Conservation (phyloP, 2,329 filamentous ascomycete genomes). For the Pezicula carpinea region DNA sequence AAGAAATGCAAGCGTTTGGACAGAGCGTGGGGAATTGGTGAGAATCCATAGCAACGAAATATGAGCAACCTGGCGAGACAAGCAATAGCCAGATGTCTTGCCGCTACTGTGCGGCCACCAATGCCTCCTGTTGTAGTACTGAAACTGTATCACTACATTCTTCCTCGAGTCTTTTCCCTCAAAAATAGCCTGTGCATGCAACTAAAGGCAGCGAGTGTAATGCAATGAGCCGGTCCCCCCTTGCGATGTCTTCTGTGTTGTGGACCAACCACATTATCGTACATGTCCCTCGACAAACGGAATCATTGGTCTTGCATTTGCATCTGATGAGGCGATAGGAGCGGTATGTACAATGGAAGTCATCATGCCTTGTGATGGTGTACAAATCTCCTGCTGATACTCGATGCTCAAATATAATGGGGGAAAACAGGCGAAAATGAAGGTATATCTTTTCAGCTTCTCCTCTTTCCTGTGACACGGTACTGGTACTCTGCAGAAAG, state of each 20-base stretch:
- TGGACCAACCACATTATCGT: slow-evolving; percentile 26
- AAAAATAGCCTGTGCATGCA: slow-evolving; percentile 14
- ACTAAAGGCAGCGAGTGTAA: slow-evolving; percentile 14
- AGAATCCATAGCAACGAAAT: neutral
- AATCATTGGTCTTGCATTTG: slow-evolving; percentile 10
- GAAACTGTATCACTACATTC: neutral
- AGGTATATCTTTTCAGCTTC: slow-evolving; percentile 1
- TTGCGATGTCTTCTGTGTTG: slow-evolving; percentile 18
- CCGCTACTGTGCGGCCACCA: neutral
- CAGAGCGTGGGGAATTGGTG: too few species aligned
- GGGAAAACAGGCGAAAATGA: slow-evolving; percentile 3
- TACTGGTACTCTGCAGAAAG: too few species aligned
- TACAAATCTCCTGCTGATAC: slow-evolving; percentile 15
- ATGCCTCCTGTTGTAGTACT: neutral
- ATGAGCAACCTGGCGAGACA: neutral
- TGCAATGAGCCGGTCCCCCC: slow-evolving; percentile 19
- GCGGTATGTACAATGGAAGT: slow-evolving; percentile 9
- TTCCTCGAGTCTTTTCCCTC: slow-evolving; percentile 5
- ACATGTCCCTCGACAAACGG: slow-evolving; percentile 24
- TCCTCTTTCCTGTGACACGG: too few species aligned
- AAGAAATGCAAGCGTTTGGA: neutral
- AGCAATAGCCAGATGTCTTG: neutral
- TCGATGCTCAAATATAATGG: slow-evolving; percentile 16
- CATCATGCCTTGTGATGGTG: slow-evolving; percentile 13
- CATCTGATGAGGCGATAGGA: slow-evolving; percentile 14